Evolutionary conservation across 1,139 yeast genomes (phyloP).

Genomic region (Oligophagozyma castellii): DNA sequence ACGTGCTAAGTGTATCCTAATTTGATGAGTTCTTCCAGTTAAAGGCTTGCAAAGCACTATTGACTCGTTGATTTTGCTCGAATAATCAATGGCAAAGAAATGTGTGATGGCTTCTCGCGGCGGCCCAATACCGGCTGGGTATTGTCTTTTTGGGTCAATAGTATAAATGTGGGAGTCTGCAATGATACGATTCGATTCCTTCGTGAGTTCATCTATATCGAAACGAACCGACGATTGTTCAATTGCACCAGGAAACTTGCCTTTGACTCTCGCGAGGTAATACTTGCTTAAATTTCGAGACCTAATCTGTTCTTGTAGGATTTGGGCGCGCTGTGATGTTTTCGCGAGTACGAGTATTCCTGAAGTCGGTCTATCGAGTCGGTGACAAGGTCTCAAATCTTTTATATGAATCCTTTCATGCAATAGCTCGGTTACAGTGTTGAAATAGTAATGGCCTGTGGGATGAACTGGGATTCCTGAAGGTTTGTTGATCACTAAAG

Average conservation of each 20-base stretch:
- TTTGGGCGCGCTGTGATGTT: slow-evolving; percentile 31
- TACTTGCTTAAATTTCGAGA: slow-evolving; percentile 28
- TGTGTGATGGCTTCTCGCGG: slow-evolving; percentile 30
- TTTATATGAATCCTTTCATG: slow-evolving; percentile 40
- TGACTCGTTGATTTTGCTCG: slow-evolving; percentile 30
- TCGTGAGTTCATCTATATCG: slow-evolving; percentile 2
- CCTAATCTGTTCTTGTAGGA: slow-evolving; percentile 33
- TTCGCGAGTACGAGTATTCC: slow-evolving; percentile 55
- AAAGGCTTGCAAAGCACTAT: slow-evolving; percentile 52
- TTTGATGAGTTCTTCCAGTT: slow-evolving; percentile 72
- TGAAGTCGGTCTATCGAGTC: slow-evolving; percentile 64
- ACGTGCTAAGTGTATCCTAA: slow-evolving; percentile 55
- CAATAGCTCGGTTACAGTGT: slow-evolving; percentile 29
- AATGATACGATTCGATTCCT: slow-evolving; percentile 22
- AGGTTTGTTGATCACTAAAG: slow-evolving; percentile 59
- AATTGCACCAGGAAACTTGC: slow-evolving; percentile 33
- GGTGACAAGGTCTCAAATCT: slow-evolving; percentile 44
- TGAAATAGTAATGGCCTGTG: slow-evolving; percentile 47
- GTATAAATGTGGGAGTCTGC: slow-evolving; percentile 59
- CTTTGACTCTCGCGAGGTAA: slow-evolving; percentile 52
- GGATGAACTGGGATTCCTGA: slow-evolving; percentile 75
- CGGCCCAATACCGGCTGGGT: slow-evolving; percentile 17
- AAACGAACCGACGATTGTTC: background rate
- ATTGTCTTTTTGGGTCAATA: slow-evolving; percentile 47
- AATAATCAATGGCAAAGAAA: slow-evolving; percentile 27